phyloP scores from a whole-genome alignment of 257 asterid species.

The Perilla frutescens region DNA sequence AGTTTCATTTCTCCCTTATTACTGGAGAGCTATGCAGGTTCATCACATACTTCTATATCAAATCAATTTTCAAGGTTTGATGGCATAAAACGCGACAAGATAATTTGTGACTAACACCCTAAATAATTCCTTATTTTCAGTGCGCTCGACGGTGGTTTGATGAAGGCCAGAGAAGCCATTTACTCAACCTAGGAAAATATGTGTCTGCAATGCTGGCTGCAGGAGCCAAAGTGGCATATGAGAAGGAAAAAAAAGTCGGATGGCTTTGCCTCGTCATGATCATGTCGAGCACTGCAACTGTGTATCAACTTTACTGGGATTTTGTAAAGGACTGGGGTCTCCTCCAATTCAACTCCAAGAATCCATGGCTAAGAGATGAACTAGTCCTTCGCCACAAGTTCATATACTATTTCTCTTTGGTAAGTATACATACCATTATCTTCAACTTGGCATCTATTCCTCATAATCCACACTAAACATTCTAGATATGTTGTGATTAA shows the following conservation, averaged over 20 bases:
- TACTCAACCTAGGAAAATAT: slow-evolving; percentile 83
- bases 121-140: slow-evolving; percentile 39
- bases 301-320: slow-evolving; percentile 95
- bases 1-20: slow-evolving; percentile 89
- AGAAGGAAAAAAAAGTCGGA: slow-evolving; percentile 70
- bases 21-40: slow-evolving; percentile 99
- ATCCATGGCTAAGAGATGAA: slow-evolving; percentile 95
- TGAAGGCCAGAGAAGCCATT: slow-evolving; percentile 88
- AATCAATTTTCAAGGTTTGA: not conserved
- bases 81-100: not conserved
- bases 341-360: slow-evolving; percentile 81
- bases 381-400: slow-evolving; percentile 67
- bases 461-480: not conserved
- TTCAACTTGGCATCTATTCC: not conserved
- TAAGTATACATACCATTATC: slow-evolving; percentile 25
- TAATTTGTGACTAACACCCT: not conserved
- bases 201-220: slow-evolving; percentile 99
- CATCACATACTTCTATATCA: not conserved
- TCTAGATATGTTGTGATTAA: not conserved
- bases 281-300: slow-evolving; percentile 76
- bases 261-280: slow-evolving; percentile 75
- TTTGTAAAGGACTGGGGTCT: slow-evolving; percentile 97
- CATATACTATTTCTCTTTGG: slow-evolving; percentile 89
- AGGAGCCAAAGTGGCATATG: slow-evolving; percentile 91
- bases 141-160: slow-evolving; percentile 97